Percentiles rank a stretch among this genome's conserved stretches.
Evolutionary conservation across 1,139 yeast genomes (phyloP).

Genomic region (Scheffersomyces quercinus): DNA sequence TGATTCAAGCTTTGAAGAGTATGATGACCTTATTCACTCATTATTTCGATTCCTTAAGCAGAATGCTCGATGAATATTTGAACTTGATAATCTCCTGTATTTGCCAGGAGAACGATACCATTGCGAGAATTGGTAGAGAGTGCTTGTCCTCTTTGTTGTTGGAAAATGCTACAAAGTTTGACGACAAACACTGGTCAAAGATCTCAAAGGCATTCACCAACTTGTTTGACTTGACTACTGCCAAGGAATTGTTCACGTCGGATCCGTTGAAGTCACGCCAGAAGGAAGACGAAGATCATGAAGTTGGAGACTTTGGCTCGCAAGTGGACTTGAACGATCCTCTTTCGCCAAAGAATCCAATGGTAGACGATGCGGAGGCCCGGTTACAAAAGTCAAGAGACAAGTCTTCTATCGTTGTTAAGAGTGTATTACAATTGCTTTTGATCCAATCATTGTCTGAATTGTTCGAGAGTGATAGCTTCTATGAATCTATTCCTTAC

Average conservation of each 20-base stretch:
- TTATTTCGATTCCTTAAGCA: constrained; percentile 72
- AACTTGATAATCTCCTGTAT: constrained; percentile 81
- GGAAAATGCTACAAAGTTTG: constrained; percentile 70
- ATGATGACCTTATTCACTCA: constrained; percentile 81
- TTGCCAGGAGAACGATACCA: constrained; percentile 95
- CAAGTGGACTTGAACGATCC: constrained; percentile 13
- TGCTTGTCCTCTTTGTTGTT: constrained; percentile 78
- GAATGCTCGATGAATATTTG: constrained; percentile 75
- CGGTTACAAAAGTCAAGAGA: constrained; percentile 40
- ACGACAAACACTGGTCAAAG: constrained; percentile 70
- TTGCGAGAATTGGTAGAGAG: constrained; percentile 89
- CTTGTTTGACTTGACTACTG: constrained; percentile 81
- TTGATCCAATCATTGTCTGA: constrained; percentile 88
- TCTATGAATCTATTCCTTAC: constrained; percentile 71
- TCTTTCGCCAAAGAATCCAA: constrained; percentile 7
- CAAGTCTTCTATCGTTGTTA: constrained; percentile 83
- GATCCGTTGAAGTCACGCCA: constrained; percentile 51
- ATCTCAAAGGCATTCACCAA: constrained; percentile 62
- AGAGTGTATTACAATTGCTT: constrained; percentile 85
- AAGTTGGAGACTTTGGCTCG: constrained; percentile 15
- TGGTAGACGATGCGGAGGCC: constrained; percentile 23
- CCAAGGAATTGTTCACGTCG: constrained; percentile 74
- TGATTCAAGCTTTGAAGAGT: constrained; percentile 91
- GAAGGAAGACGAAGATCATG: constrained; percentile 16
- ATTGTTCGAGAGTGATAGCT: constrained; percentile 66